Evolutionary conservation across 2,329 filamentous ascomycete genomes (phyloP).

Genomic region (Alternaria triticina): DNA sequence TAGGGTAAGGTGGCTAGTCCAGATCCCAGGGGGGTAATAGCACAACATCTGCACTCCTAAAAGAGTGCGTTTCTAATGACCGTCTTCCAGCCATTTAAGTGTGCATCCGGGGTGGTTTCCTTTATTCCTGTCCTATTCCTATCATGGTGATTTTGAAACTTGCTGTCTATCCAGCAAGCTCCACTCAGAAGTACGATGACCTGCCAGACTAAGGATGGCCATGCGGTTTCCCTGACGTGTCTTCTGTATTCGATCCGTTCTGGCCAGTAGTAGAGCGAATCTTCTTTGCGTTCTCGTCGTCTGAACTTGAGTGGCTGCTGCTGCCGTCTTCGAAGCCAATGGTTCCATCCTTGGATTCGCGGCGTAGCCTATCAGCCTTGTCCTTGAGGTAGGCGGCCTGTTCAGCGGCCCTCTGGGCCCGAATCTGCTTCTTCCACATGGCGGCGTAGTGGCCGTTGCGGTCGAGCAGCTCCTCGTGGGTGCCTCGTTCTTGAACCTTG

Average conservation of each 20-base stretch:
- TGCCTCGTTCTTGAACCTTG: slow-evolving; percentile 58
- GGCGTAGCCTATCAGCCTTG: slow-evolving; percentile 56
- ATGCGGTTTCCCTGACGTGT: slow-evolving; percentile 29
- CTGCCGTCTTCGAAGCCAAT: slow-evolving; percentile 46
- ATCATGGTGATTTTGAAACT: not conserved
- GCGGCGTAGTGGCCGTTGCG: slow-evolving; percentile 53
- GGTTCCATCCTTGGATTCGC: slow-evolving; percentile 55
- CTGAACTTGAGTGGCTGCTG: slow-evolving; percentile 45
- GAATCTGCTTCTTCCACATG: slow-evolving; percentile 62
- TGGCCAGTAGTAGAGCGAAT: slow-evolving; percentile 14
- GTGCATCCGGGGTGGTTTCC: not conserved
- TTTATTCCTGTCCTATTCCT: not conserved
- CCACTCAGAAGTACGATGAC: not conserved
- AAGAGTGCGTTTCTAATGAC: not conserved
- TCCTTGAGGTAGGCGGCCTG: slow-evolving; percentile 58
- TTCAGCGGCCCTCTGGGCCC: slow-evolving; percentile 57
- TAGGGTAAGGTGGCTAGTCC: not conserved
- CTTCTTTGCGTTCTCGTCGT: slow-evolving; percentile 42
- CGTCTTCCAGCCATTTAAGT: not conserved
- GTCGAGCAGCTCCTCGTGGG: slow-evolving; percentile 58
- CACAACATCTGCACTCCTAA: not conserved
- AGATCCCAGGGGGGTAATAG: not conserved
- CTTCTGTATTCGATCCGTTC: slow-evolving; percentile 17
- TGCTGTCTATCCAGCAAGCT: not conserved
- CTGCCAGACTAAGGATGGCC: slow-evolving; percentile 33